Evolutionary conservation across 1,284 basidiomycete genomes (phyloP).

Genomic region (Cystobasidiaceae sp.): DNA sequence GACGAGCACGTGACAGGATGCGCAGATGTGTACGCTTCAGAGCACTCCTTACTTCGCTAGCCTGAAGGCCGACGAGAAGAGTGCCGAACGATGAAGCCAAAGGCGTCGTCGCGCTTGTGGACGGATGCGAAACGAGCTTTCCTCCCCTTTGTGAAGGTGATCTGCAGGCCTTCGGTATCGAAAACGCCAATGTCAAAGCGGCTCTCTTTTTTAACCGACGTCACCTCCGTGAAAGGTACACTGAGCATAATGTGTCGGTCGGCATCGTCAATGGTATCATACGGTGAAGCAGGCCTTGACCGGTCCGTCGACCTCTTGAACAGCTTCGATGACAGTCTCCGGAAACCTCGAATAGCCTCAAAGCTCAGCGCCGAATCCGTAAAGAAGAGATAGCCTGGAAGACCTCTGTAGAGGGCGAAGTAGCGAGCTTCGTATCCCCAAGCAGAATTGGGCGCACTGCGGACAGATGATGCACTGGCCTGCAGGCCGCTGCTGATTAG

Average conservation of each 20-base stretch:
- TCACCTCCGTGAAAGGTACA: neutral
- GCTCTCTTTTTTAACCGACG: constrained; percentile 10
- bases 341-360: neutral
- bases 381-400: constrained; percentile 19
- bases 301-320: neutral
- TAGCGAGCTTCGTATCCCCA: neutral
- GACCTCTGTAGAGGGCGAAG: constrained; percentile 18
- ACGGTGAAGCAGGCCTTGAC: too few relatives aligned
- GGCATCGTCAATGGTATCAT: too few relatives aligned
- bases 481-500: too few relatives aligned
- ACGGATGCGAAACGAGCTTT: constrained; percentile 13
- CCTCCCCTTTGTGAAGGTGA: constrained; percentile 1
- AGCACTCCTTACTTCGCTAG: neutral
- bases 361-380: neutral
- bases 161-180: constrained; percentile 17
- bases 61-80: neutral
- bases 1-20: too few relatives aligned
- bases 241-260: too few relatives aligned
- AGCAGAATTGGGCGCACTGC: neutral
- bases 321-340: constrained; percentile 1
- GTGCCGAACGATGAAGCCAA: constrained; percentile 20
- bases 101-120: constrained; percentile 22
- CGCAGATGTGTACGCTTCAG: neutral
- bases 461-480: neutral
- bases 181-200: constrained; percentile 21